phyloP scores from a whole-genome alignment of 2,329 filamentous ascomycete species.

The Trichoderma asperellum region DNA sequence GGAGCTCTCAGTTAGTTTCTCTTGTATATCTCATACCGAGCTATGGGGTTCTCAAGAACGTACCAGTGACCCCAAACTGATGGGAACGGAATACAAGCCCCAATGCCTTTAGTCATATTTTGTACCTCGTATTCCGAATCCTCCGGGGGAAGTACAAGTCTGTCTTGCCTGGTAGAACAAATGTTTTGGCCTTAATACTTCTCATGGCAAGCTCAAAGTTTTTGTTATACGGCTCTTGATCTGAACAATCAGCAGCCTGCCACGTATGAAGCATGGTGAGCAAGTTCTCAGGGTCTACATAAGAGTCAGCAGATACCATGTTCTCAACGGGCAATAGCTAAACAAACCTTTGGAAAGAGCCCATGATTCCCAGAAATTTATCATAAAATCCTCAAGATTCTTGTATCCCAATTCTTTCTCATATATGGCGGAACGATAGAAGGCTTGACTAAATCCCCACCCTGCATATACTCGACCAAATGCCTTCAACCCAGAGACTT shows the following conservation, averaged over 20 bases:
- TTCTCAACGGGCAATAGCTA: slow-evolving; percentile 43
- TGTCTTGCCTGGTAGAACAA: slow-evolving; percentile 72
- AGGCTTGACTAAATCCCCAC: slow-evolving; percentile 80
- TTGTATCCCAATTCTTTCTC: slow-evolving; percentile 67
- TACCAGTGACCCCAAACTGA: slow-evolving; percentile 51
- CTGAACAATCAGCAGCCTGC: slow-evolving; percentile 73
- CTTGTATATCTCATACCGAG: background rate
- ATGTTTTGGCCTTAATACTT: slow-evolving; percentile 70
- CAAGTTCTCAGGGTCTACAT: slow-evolving; percentile 69
- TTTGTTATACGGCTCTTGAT: slow-evolving; percentile 69
- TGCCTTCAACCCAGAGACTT: slow-evolving; percentile 61
- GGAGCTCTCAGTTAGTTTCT: background rate
- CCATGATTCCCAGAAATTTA: slow-evolving; percentile 77
- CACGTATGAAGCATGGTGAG: slow-evolving; percentile 77
- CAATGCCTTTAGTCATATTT: slow-evolving; percentile 43
- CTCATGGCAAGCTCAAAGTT: slow-evolving; percentile 68
- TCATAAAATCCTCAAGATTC: slow-evolving; percentile 73
- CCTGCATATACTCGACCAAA: slow-evolving; percentile 77
- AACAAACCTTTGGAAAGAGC: slow-evolving; percentile 60
- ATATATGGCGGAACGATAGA: slow-evolving; percentile 70
- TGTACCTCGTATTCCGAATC: slow-evolving; percentile 76
- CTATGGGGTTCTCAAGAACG: background rate
- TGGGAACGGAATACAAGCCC: slow-evolving; percentile 44
- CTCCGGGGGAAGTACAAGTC: slow-evolving; percentile 84
- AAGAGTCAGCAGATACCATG: background rate